A percentile compares a stretch with the other conserved stretches of the same genome.
Evolutionary conservation across 2,329 filamentous ascomycete species (phyloP).

Genomic region (Achaetomium macrosporum): DNA sequence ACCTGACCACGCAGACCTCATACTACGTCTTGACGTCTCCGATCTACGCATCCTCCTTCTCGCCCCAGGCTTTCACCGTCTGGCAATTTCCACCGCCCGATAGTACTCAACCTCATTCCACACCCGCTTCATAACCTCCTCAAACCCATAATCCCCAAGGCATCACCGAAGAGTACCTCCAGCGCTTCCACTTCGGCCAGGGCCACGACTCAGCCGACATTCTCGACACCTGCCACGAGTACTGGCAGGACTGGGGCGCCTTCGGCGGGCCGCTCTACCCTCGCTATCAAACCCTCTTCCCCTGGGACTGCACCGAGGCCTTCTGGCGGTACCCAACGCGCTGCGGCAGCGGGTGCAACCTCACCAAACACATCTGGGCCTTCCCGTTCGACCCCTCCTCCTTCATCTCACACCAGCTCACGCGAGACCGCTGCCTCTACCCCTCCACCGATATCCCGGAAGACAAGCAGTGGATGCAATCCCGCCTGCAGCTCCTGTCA

Average conservation of each 20-base stretch:
- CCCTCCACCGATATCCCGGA: too few species aligned
- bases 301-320: constrained; percentile 44
- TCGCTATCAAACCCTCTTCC: constrained; percentile 37
- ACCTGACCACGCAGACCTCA: too few species aligned
- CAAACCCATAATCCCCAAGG: constrained; percentile 24
- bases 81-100: not conserved
- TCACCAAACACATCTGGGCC: constrained; percentile 41
- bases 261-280: constrained; percentile 35
- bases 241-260: constrained; percentile 42
- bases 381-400: constrained; percentile 42
- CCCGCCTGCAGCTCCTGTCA: not conserved
- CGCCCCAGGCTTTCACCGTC: not conserved
- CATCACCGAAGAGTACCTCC: constrained; percentile 38
- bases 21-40: too few species aligned
- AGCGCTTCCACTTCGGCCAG: constrained; percentile 33
- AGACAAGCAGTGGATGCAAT: not conserved
- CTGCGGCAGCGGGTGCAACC: constrained; percentile 35
- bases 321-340: constrained; percentile 28
- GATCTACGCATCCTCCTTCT: too few species aligned
- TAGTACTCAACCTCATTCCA: not conserved
- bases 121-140: not conserved
- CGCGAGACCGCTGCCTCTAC: constrained; percentile 33
- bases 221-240: constrained; percentile 39
- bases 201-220: constrained; percentile 37
- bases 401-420: constrained; percentile 34